Conservation (phyloP, 2,329 filamentous ascomycete genomes). For the Cordyceps farinosa region DNA sequence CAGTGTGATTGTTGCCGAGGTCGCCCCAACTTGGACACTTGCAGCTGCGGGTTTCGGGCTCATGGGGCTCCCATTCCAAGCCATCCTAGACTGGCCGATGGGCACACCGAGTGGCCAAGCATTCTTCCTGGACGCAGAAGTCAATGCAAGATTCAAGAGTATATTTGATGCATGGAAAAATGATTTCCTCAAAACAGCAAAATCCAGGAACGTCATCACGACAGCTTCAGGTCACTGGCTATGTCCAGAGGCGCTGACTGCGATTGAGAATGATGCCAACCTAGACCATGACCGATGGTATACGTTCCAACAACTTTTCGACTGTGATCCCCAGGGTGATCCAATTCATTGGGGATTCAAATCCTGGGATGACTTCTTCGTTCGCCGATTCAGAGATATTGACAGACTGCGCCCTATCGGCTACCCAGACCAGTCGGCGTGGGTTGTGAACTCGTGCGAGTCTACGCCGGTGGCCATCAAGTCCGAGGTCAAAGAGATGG, state of each 20-base stretch:
- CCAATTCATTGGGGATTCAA: conserved; percentile 43
- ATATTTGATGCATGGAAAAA: conserved; percentile 45
- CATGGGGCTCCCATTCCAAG: conserved; percentile 54
- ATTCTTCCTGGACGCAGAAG: conserved; percentile 49
- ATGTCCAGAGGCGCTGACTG: conserved; percentile 16
- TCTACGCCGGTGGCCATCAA: conserved; percentile 50
- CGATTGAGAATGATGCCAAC: conserved; percentile 23
- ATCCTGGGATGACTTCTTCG: conserved; percentile 65
- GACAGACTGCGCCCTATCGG: conserved; percentile 51
- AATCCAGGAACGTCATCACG: conserved; percentile 18
- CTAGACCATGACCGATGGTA: conserved; percentile 1
- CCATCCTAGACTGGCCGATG: conserved; percentile 58
- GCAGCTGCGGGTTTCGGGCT: conserved; percentile 31
- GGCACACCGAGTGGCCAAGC: conserved; percentile 50
- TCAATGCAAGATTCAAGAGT: conserved; percentile 50
- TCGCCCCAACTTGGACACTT: conserved; percentile 23
- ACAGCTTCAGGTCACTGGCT: conserved; percentile 22
- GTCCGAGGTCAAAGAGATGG: conserved; percentile 45
- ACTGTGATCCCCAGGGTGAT: conserved; percentile 21
- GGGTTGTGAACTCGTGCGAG: conserved; percentile 58
- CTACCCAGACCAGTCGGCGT: conserved; percentile 33
- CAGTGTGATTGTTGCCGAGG: conserved; percentile 18
- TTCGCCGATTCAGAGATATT: conserved; percentile 42
- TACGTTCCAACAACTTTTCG: conserved; percentile 23
- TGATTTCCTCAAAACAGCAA: conserved; percentile 27